Evolutionary conservation across 2,329 filamentous ascomycete species (phyloP).

Genomic region (Xylaria sp.): DNA sequence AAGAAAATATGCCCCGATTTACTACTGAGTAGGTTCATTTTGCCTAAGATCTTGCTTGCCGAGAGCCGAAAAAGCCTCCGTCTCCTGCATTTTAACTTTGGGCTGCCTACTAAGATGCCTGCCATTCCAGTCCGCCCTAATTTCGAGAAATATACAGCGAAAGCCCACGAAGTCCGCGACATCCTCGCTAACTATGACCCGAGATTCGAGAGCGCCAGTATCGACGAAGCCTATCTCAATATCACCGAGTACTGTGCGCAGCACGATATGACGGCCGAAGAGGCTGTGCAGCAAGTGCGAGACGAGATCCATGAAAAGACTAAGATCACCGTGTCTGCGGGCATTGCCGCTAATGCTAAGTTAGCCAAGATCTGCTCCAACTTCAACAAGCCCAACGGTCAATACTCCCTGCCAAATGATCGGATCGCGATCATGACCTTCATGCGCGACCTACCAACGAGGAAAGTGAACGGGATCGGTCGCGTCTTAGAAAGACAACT

Average conservation of each 20-base stretch:
- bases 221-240: conserved; percentile 96
- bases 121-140: conserved; percentile 73
- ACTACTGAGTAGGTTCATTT: conserved; percentile 62
- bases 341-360: conserved; percentile 92
- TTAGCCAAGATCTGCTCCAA: conserved; percentile 97
- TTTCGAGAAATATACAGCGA: conserved; percentile 89
- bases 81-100: background rate
- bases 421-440: conserved; percentile 82
- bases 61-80: too few species aligned
- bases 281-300: conserved; percentile 81
- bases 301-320: conserved; percentile 79
- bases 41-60: background rate
- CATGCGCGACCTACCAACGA: conserved; percentile 83
- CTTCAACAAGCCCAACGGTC: conserved; percentile 95
- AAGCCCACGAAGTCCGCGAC: conserved; percentile 86
- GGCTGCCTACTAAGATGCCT: conserved; percentile 12
- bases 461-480: conserved; percentile 96
- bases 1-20: conserved; percentile 92
- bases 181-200: conserved; percentile 90
- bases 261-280: conserved; percentile 74
- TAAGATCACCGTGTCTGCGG: conserved; percentile 89
- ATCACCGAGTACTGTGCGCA: conserved; percentile 85
- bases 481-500: conserved; percentile 93
- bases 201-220: conserved; percentile 90
- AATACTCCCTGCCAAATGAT: conserved; percentile 80